A percentile compares a stretch with the other conserved stretches of the same genome.
phyloP scores from a whole-genome alignment of 2,329 filamentous ascomycete genomes.

The Trematosphaeria pertusa region DNA sequence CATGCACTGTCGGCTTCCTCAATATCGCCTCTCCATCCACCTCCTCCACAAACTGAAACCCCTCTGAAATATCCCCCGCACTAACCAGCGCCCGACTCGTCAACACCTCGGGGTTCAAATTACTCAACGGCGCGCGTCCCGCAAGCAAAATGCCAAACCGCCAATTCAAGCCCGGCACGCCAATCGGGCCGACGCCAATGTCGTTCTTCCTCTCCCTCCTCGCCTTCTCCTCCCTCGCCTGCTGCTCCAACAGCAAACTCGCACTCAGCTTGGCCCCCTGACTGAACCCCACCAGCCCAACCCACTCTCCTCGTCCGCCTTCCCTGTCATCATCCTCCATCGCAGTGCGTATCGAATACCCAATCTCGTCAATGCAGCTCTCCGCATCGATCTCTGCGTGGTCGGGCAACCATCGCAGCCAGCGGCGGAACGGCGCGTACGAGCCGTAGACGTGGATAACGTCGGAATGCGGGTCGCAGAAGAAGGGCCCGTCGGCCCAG shows the following conservation, averaged over 20 bases:
- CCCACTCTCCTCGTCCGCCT: constrained; percentile 54
- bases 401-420: constrained; percentile 68
- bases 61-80: constrained; percentile 53
- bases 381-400: constrained; percentile 63
- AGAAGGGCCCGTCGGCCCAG: constrained; percentile 74
- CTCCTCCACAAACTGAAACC: constrained; percentile 43
- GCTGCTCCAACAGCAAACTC: constrained; percentile 63
- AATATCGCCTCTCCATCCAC: constrained; percentile 58
- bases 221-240: constrained; percentile 55
- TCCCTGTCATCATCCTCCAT: constrained; percentile 54
- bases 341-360: constrained; percentile 53
- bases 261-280: constrained; percentile 58
- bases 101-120: constrained; percentile 52
- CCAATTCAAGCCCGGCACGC: constrained; percentile 50
- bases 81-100: constrained; percentile 48
- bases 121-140: constrained; percentile 66
- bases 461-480: constrained; percentile 66
- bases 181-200: constrained; percentile 31
- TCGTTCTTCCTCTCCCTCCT: constrained; percentile 31
- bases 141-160: constrained; percentile 69
- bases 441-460: constrained; percentile 70
- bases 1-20: constrained; percentile 68
- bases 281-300: constrained; percentile 58
- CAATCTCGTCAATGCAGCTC: constrained; percentile 54
- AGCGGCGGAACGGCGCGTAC: constrained; percentile 69